Evolutionary conservation across 1,139 yeast genomes (phyloP).

Genomic region (Pichia sp.): DNA sequence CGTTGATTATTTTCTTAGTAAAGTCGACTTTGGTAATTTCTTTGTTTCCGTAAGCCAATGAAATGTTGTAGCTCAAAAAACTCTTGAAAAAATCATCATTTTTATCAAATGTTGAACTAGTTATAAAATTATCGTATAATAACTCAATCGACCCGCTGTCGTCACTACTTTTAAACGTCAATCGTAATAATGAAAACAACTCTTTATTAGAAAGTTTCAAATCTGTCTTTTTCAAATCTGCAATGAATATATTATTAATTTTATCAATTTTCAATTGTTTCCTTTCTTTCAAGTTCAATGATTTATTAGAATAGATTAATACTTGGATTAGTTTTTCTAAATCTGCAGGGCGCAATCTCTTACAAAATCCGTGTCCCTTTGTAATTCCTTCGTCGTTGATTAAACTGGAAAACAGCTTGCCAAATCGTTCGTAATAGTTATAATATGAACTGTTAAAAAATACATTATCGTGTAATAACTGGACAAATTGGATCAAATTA

Average conservation of each 20-base stretch:
- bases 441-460: conserved; percentile 8
- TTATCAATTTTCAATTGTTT: conserved; percentile 3
- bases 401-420: conserved; percentile 1
- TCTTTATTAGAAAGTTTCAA: conserved; percentile 13
- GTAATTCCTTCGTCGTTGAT: not conserved
- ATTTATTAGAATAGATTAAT: conserved; percentile 7
- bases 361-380: conserved; percentile 3
- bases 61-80: conserved; percentile 6
- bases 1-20: conserved; percentile 1
- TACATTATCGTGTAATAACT: conserved; percentile 8
- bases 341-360: conserved; percentile 12
- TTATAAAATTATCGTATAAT: conserved; percentile 9
- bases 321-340: conserved; percentile 10
- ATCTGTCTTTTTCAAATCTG: conserved; percentile 4
- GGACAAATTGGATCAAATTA: conserved; percentile 7
- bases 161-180: conserved; percentile 3
- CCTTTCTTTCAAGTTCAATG: not conserved
- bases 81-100: conserved; percentile 9
- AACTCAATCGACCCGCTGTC: not conserved
- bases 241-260: not conserved
- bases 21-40: not conserved
- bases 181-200: conserved; percentile 10
- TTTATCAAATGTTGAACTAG: conserved; percentile 8
- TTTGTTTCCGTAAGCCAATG: not conserved
- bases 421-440: conserved; percentile 6